Percentiles rank a stretch among this genome's conserved stretches.
phyloP scores from a whole-genome alignment of 176 grass and related monocot species.

The Carex littledalei region DNA sequence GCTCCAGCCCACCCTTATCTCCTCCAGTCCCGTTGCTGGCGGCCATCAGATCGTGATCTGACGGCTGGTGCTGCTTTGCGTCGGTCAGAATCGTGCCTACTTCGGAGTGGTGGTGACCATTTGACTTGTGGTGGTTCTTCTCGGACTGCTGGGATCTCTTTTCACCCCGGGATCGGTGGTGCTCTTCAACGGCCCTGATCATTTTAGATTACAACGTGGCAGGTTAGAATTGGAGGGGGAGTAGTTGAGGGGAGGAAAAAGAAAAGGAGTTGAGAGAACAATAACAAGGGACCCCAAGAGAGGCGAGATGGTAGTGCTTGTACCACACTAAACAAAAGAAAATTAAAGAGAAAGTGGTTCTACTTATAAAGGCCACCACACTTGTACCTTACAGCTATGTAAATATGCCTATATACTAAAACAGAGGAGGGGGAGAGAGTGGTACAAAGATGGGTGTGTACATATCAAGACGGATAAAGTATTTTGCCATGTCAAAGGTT shows the following conservation, averaged over 20 bases:
- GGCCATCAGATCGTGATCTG: conserved; percentile 22
- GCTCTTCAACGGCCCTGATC: conserved; percentile 65
- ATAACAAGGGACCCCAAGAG: conserved; percentile 13
- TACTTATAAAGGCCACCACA: conserved; percentile 1
- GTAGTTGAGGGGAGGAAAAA: not conserved
- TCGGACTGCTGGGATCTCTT: conserved; percentile 26
- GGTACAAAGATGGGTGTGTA: conserved; percentile 9
- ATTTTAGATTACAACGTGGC: conserved; percentile 36
- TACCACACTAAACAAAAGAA: conserved; percentile 12
- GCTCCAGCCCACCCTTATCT: conserved; percentile 39
- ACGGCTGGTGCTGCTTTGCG: not conserved
- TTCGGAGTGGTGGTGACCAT: conserved; percentile 1
- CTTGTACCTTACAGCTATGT: conserved; percentile 10
- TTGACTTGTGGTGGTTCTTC: conserved; percentile 36
- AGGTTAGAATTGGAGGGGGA: not conserved
- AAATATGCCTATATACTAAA: not conserved
- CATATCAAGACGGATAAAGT: not conserved
- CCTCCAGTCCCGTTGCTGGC: conserved; percentile 16
- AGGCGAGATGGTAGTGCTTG: not conserved
- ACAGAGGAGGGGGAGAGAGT: not conserved
- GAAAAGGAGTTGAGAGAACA: conserved; percentile 3
- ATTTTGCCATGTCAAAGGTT: not conserved
- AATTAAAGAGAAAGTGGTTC: conserved; percentile 12
- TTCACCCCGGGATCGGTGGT: not conserved
- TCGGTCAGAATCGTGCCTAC: not conserved